These are phyloP conservation scores for Ceratobasidium sp. DNA, from an alignment of 1,284 basidiomycete genomes.

Conservation along the genomic window DNA sequence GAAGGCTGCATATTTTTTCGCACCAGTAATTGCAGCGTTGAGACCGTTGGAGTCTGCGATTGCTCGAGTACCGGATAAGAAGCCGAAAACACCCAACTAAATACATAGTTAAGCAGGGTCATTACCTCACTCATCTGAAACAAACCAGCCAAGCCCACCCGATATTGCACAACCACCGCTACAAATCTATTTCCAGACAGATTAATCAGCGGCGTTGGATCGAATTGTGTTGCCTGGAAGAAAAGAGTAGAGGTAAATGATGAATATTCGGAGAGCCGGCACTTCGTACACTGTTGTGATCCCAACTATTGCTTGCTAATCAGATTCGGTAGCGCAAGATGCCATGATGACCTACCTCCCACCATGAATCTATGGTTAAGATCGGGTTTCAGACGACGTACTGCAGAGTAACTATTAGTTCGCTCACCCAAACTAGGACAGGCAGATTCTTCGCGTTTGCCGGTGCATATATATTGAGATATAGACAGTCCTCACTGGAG, in stretches of 20 bases:
- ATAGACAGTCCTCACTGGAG: slow-evolving; percentile 27
- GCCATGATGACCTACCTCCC: background rate
- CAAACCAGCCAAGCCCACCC: background rate
- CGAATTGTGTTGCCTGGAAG: slow-evolving; percentile 27
- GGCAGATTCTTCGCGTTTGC: slow-evolving; percentile 18
- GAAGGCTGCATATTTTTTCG: background rate
- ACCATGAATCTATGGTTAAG: slow-evolving; percentile 19
- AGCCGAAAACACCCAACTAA: slow-evolving; percentile 28
- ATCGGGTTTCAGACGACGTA: too few species aligned
- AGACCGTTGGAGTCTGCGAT: slow-evolving; percentile 18
- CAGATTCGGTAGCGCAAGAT: background rate
- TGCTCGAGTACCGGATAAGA: slow-evolving; percentile 3
- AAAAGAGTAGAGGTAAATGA: background rate
- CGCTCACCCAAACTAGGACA: slow-evolving; percentile 28
- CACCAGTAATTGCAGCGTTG: slow-evolving; percentile 25
- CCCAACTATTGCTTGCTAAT: slow-evolving; percentile 6
- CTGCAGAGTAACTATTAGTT: too few species aligned
- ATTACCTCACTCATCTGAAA: too few species aligned
- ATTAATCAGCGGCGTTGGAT: slow-evolving; percentile 34
- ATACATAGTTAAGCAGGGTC: too few species aligned
- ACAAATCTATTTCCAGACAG: slow-evolving; percentile 30
- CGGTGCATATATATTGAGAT: slow-evolving; percentile 22
- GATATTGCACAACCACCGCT: slow-evolving; percentile 26
- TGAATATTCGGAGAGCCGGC: background rate
- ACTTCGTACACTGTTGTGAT: slow-evolving; percentile 13